Base-by-base conservation (phyloP, 257 asterid species). In the Ophiorrhiza pumila region DNA sequence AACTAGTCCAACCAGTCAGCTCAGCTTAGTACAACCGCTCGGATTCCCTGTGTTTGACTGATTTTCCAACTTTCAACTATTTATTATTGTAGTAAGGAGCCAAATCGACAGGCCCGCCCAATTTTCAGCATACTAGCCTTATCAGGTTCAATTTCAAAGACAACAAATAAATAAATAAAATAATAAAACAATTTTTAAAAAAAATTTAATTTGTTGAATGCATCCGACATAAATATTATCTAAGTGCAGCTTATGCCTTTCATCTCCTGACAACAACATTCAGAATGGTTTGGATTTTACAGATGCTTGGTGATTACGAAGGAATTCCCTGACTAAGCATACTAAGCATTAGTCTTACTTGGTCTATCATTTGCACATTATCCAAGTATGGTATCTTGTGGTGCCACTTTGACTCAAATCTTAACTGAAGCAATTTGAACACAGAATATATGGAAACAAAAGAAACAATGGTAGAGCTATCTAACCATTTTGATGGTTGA, bases 401-500 rank as follows among this genome's bases (percentile, higher is more conserved):
- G 27, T 37, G 32, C 27, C 18, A 22, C 11, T 32, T 34, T 15
- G 45, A 23, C 41, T 49, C 18, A 31, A 14, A 45, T 31, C 14
- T 3, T 34, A 34, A 34, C 27, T 39, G 64, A 23, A 39, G 45
- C 35, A 46, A 50, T 43, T 37, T 52, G 27, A 37, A 20, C 57
- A 52, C 35, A 37, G 34, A 23, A 22, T 71, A 43, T 43, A 34
- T 32, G 43, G 17, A 42, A 7, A 56, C 1, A 37, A 63, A 32
- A 52, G 65, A 41, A 67, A 76, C 59, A 71, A n/a, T 68, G 76
- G 37, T 74, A 29, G n/a, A 72, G 74, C 35, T 65, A 64, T 63
- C 89, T 68, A 52, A 89, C 96, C 98, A 82, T 81, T 83, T 83
- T 67, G 87, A 49, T 69, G 71, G 73, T 60, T 82, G 81, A 76